These are phyloP conservation scores for Peronospora belbahrii DNA, from an alignment of 352 stramenopile species.

Conservation along the genomic window DNA sequence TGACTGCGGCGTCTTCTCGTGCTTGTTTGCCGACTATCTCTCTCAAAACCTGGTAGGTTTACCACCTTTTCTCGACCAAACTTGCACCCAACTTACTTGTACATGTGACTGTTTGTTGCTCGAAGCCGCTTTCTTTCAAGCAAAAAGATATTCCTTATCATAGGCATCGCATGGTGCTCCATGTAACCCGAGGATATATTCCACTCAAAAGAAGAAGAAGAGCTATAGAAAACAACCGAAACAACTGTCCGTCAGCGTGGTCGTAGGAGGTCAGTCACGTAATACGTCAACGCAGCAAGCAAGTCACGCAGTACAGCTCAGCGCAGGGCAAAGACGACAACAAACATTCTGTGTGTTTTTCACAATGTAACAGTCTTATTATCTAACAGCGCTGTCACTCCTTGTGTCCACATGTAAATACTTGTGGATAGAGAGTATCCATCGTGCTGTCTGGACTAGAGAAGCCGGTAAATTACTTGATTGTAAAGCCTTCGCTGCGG, in stretches of 20 bases:
- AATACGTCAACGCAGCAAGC: too few species aligned
- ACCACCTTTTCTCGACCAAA: background rate
- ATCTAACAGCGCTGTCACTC: slow-evolving; percentile 13
- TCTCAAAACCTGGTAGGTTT: slow-evolving; percentile 49
- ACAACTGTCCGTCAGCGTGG: too few species aligned
- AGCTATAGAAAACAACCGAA: slow-evolving; percentile 26
- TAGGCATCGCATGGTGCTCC: slow-evolving; percentile 73
- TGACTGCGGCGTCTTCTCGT: slow-evolving; percentile 83
- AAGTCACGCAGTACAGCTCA: too few species aligned
- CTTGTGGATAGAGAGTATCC: slow-evolving; percentile 6
- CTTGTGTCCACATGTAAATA: slow-evolving; percentile 23
- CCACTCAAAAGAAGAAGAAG: slow-evolving; percentile 63
- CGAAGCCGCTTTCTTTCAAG: slow-evolving; percentile 53
- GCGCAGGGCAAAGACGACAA: slow-evolving; percentile 1
- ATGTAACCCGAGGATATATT: slow-evolving; percentile 53
- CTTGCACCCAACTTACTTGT: background rate
- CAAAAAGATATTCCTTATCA: slow-evolving; percentile 85
- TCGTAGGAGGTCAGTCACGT: too few species aligned
- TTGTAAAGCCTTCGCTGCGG: slow-evolving; percentile 92
- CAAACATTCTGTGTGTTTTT: background rate
- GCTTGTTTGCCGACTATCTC: slow-evolving; percentile 80
- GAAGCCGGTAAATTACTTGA: slow-evolving; percentile 54
- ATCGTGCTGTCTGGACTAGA: background rate
- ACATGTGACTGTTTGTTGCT: background rate
- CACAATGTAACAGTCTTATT: slow-evolving; percentile 9